Conservation (phyloP, 306 rosid species). For the Prunus dulcis region DNA sequence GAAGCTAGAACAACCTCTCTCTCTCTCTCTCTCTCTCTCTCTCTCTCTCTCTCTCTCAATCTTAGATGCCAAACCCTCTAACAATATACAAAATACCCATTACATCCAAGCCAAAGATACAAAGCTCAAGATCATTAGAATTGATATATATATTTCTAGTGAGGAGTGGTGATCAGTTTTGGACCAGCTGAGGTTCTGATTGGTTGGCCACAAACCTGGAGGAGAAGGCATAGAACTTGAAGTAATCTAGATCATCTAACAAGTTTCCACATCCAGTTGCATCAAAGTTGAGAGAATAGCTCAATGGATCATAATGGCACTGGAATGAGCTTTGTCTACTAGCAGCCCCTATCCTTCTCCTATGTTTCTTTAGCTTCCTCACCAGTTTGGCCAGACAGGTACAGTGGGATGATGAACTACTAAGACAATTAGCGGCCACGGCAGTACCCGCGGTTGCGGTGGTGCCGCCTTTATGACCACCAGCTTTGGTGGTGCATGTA, state of each 20-base stretch:
- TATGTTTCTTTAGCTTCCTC: constrained; percentile 52
- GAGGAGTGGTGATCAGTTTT: constrained; percentile 28
- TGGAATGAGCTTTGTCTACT: constrained; percentile 43
- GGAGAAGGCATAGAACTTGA: constrained; percentile 70
- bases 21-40: constrained; percentile 10
- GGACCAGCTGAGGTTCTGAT: constrained; percentile 33
- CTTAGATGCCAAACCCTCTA: constrained; percentile 2
- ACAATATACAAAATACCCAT: constrained; percentile 8
- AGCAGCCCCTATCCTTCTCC: constrained; percentile 16
- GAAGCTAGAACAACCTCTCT: not conserved
- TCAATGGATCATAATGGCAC: constrained; percentile 74
- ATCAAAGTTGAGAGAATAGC: constrained; percentile 86
- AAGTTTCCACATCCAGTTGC: constrained; percentile 52
- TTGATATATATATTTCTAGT: constrained; percentile 4
- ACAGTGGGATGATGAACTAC: constrained; percentile 12
- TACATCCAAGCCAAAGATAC: not conserved
- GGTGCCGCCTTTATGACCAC: constrained; percentile 12
- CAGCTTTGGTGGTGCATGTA: constrained; percentile 17
- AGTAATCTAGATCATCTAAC: constrained; percentile 60
- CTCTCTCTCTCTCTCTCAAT: constrained; percentile 1
- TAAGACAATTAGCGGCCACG: not conserved
- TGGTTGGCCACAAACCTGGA: constrained; percentile 66
- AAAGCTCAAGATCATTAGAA: not conserved
- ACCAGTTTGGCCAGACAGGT: constrained; percentile 40
- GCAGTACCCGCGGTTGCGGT: not conserved